Evolutionary conservation across 805 yeast species (phyloP), one percentile per base, ranked within the genome.

Genomic region (Monosporozyma siamensis): DNA sequence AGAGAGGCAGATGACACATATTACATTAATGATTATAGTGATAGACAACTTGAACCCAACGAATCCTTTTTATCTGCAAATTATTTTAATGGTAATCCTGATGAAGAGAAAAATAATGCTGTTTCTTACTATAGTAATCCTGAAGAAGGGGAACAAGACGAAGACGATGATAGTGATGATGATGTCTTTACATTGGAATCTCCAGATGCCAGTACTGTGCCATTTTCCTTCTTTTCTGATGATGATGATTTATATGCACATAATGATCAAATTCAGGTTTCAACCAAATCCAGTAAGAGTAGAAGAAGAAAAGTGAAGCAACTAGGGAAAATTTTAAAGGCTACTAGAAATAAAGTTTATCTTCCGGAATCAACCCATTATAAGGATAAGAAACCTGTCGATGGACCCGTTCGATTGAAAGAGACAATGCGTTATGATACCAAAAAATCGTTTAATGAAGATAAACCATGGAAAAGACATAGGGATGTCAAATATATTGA

Each of bases 401-500:
- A 15, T 21, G 27, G 12, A n/a, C 38, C 42, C 3, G 40, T 47
- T 41, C 51, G 46, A 37, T 48, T 59, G 26, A 56, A 50, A 39
- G 53, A 58, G 2, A 59, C 63, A 1, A 54, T 59, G 60, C 49
- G 64, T 24, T 46, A 50, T 15, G 44, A 41, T 11, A 29, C 26
- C 6, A 47, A 47, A 27, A 44, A 43, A 14, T 15, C 36, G 22
- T 88, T 89, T 61, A 82, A 89, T 56, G 95, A 82, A 54, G 85
- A 83, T 46, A 87, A 88, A 61, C 97, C 97, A 0, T 88, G 97
- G 96, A 88, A 89, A 53, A 79, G 81, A 53, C 97, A 87, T 61
- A 68, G 68, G 24, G 83, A 77, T 46, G 68, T 78, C 5, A 57
- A 68, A 49, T 59, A 66, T 32, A 64, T 70, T n/a, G 69, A 74